Evolutionary conservation across 495 filamentous ascomycete genomes (phyloP), one percentile per base, ranked within the genome.

Genomic region (Paragyromitra xinjiangensis): DNA sequence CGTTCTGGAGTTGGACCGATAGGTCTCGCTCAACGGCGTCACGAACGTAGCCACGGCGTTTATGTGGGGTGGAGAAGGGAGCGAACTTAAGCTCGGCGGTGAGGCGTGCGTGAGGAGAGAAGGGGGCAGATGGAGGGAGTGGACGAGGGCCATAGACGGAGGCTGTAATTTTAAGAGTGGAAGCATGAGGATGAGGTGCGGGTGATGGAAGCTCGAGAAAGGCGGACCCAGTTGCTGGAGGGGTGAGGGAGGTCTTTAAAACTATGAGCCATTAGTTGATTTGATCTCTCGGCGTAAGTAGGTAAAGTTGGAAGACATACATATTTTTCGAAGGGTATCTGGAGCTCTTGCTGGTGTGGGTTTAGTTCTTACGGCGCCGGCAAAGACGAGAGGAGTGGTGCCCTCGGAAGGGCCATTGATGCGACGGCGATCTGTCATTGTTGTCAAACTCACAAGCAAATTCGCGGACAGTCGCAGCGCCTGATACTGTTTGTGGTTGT

Each of bases 61-160:
- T 89, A 63, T 86, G 69, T 16, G 88, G 89, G 0, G 93, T 91
- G 0, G 96, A 95, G 80, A 99, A 99, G 0, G 95, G 94, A 0
- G 96, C 94, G 81, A 95, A 98, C 84, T 98, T 98, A 81, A 99
- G 91, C 78, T 95, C 92, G 0, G 94, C 94, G 6, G 92, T 94
- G 56, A 99, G 88, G 64, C 97, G 91, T 39, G 98, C 90, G 81
- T 97, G 92, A 8, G 96, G 93, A 8, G 92, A 92, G 86, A 96
- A 99, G 12, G 92, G 89, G 29, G 92, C 92, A 37, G 92, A 95
- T 77, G 93, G 91, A 3, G 96, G 94, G 44, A 99, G 89, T 7
- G 95, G 93, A 65, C 93, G 90, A 12, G 95, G 95, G 1, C 95
- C 95, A 83, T 98, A 95, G 62, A 98, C 93, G 39, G 93, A 93